phyloP scores from a whole-genome alignment of 345 rosid species.

The Brassica nigra region DNA sequence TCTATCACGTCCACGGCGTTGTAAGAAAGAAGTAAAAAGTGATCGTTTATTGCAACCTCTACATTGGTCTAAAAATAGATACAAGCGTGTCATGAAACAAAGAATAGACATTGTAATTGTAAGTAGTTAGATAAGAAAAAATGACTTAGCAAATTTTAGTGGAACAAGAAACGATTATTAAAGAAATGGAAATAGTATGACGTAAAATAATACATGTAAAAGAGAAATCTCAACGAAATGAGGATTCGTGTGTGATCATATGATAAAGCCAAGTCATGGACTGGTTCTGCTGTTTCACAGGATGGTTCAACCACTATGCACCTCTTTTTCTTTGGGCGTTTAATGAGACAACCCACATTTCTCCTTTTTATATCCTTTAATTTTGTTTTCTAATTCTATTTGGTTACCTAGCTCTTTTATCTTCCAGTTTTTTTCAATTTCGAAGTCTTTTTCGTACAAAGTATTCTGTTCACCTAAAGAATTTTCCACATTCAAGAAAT shows the following conservation, averaged over 20 bases:
- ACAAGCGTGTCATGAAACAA: conserved; percentile 25
- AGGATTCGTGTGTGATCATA: conserved; percentile 26
- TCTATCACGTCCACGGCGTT: background rate
- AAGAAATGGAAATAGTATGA: conserved; percentile 19
- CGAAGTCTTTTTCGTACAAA: background rate
- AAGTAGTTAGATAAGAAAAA: conserved; percentile 38
- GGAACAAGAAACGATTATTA: conserved; percentile 32
- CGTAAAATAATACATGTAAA: background rate
- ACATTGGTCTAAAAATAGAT: conserved; percentile 15
- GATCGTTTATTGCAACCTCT: conserved; percentile 16
- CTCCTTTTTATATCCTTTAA: conserved; percentile 24
- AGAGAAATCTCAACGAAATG: conserved; percentile 20
- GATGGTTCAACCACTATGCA: conserved; percentile 86
- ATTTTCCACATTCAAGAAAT: background rate
- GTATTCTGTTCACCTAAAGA: background rate
- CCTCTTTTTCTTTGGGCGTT: conserved; percentile 56
- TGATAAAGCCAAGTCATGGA: conserved; percentile 36
- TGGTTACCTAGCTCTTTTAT: conserved; percentile 20
- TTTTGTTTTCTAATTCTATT: conserved; percentile 12
- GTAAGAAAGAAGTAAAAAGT: background rate
- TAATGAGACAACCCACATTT: conserved; percentile 54
- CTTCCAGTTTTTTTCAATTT: background rate
- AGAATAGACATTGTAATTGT: background rate
- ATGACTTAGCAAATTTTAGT: conserved; percentile 20
- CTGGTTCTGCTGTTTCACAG: conserved; percentile 32